Conservation (phyloP, 176 grass and related monocot species). For the Elymus sibiricus region DNA sequence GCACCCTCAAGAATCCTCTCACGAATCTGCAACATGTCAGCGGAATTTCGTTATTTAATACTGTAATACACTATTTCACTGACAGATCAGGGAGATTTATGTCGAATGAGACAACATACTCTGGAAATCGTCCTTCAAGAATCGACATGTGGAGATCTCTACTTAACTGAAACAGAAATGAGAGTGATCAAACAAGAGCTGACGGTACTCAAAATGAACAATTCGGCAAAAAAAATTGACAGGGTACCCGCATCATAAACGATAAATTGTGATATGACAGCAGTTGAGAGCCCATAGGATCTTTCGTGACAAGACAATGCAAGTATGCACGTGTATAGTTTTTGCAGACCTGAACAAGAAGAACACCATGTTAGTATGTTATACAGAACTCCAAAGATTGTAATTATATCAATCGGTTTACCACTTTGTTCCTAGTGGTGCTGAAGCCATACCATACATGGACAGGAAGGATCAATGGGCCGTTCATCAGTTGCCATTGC, state of each 20-base stretch:
- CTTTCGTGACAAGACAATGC: slow-evolving; percentile 88
- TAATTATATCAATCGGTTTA: neutral
- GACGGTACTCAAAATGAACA: neutral
- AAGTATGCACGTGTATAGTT: slow-evolving; percentile 91
- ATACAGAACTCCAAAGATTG: slow-evolving; percentile 6
- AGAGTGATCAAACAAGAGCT: neutral
- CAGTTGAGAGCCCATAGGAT: slow-evolving; percentile 92
- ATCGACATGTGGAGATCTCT: slow-evolving; percentile 89
- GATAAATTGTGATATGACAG: slow-evolving; percentile 92
- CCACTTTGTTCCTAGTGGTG: neutral
- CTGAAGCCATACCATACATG: slow-evolving; percentile 80
- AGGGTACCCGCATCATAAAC: slow-evolving; percentile 87
- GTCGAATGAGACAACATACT: slow-evolving; percentile 47
- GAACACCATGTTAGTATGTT: neutral
- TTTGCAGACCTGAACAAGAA: slow-evolving; percentile 72
- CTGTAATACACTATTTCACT: neutral
- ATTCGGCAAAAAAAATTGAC: neutral
- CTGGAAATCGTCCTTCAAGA: slow-evolving; percentile 75
- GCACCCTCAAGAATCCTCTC: slow-evolving; percentile 63
- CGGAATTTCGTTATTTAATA: slow-evolving; percentile 6
- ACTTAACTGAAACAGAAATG: slow-evolving; percentile 58
- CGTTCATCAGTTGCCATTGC: slow-evolving; percentile 91
- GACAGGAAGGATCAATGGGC: slow-evolving; percentile 83
- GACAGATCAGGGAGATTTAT: neutral
- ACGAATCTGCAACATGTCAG: slow-evolving; percentile 57